Base-by-base conservation (phyloP, 768 basidiomycete genomes). In the Suillus variegatus region DNA sequence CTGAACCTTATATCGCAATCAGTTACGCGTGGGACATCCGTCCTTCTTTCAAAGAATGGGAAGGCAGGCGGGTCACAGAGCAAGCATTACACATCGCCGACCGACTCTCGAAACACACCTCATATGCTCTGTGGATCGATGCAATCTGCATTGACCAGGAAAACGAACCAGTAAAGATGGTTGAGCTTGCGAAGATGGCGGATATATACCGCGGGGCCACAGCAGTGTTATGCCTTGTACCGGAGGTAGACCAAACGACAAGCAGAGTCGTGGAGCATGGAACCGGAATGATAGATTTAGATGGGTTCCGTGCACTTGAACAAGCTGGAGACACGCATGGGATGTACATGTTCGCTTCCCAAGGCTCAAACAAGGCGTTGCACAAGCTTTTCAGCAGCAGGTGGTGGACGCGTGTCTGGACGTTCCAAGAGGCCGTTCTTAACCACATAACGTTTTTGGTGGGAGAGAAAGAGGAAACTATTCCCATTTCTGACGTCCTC, bases 361-460 rank as follows among this genome's bases (percentile, higher is more conserved):
- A 62, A 38, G 61, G 61, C 47, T 62, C 61, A 32, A 52, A 54
- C 47, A 6, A 52, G 35, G 35, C 35, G 4, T 8, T 62, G 47
- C 47, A 51, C 20, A 54, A 36, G 32, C 61, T 62, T 3, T 62
- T 62, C 61, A 51, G 61, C 47, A 54, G 47, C 51, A 52, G 61
- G 61, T 62, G 61, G 61, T 62, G 61, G 61, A 62, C 61, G 35
- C 61, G 61, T 51, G 61, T 28, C n/a, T 62, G 61, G 61, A 62
- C 61, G 47, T 62, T 62, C n/a, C 61, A 62, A 62, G 61, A 62
- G 46, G 61, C 61, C 20, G 61, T 62, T n/a, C 46, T 62, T 20
- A 52, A 62, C 47, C 16, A 13, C 28, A 2, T 28, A 51, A 62
- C 61, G 6, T 62, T 62, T 62, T 18, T 62, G 12, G 61, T 62